Evolutionary conservation across 1,139 yeast species (phyloP).

Genomic region (Ashbya aceris): DNA sequence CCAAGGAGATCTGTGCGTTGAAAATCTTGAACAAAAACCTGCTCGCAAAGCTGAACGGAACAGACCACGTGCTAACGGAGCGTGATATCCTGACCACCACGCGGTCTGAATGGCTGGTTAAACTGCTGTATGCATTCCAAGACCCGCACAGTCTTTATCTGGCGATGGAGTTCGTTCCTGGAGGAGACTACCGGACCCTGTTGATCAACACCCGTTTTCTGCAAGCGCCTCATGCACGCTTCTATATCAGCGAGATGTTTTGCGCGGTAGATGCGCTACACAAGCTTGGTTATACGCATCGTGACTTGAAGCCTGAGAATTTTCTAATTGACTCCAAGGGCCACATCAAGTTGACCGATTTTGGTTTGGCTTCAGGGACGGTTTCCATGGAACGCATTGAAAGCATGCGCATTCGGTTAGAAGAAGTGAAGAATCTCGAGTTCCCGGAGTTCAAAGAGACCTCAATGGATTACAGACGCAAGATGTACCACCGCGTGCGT

Average conservation of each 20-base stretch:
- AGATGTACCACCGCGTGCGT: conserved; percentile 69
- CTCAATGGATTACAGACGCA: conserved; percentile 80
- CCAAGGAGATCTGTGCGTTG: conserved; percentile 91
- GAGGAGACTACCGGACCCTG: conserved; percentile 95
- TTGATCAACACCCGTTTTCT: conserved; percentile 87
- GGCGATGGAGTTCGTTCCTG: conserved; percentile 99
- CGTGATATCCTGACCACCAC: conserved; percentile 94
- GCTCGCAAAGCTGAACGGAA: conserved; percentile 83
- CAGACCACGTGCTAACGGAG: conserved; percentile 91
- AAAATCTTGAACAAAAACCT: conserved; percentile 84
- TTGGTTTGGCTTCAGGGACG: conserved; percentile 95
- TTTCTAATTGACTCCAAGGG: conserved; percentile 90
- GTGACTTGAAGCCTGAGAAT: conserved; percentile 96
- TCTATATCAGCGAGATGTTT: conserved; percentile 94
- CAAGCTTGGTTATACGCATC: conserved; percentile 89
- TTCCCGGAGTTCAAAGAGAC: conserved; percentile 55
- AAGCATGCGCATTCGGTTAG: conserved; percentile 79
- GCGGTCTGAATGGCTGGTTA: conserved; percentile 92
- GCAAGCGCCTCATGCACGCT: conserved; percentile 91
- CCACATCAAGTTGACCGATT: conserved; percentile 93
- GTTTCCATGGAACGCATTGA: conserved; percentile 91
- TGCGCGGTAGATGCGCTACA: conserved; percentile 89
- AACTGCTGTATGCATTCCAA: conserved; percentile 88
- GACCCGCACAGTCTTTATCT: conserved; percentile 81
- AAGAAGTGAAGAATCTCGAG: conserved; percentile 63